phyloP scores from a whole-genome alignment of 2,329 filamentous ascomycete genomes.

The Fusarium scirpi region DNA sequence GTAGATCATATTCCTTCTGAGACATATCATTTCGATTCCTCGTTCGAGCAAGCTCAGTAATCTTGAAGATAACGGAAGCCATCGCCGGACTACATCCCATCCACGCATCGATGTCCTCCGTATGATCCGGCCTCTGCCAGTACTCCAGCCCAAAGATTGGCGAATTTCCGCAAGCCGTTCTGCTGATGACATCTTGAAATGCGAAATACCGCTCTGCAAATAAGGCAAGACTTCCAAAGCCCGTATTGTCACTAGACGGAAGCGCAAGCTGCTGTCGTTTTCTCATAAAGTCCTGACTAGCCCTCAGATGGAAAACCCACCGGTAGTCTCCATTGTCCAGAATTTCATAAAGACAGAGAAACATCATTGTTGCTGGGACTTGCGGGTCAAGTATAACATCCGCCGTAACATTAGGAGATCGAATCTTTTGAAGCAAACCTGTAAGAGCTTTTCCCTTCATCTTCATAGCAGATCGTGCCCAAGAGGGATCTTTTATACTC shows the following conservation, averaged over 20 bases:
- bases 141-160: conserved; percentile 61
- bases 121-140: conserved; percentile 52
- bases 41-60: conserved; percentile 60
- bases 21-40: conserved; percentile 7
- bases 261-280: conserved; percentile 48
- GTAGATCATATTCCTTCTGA: background rate
- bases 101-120: conserved; percentile 54
- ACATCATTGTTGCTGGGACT: conserved; percentile 43
- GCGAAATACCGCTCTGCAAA: conserved; percentile 62
- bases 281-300: conserved; percentile 60
- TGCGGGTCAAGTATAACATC: conserved; percentile 39
- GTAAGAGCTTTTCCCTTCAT: conserved; percentile 38
- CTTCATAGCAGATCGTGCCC: conserved; percentile 31
- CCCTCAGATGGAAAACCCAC: conserved; percentile 62
- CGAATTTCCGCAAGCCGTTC: conserved; percentile 62
- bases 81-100: conserved; percentile 62
- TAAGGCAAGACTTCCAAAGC: conserved; percentile 34
- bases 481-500: conserved; percentile 32
- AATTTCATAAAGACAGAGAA: conserved; percentile 43
- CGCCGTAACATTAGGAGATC: conserved; percentile 19
- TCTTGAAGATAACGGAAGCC: conserved; percentile 59
- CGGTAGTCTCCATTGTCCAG: conserved; percentile 42
- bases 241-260: conserved; percentile 9
- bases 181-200: conserved; percentile 64
- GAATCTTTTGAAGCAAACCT: conserved; percentile 7